Percentiles rank a stretch among this genome's conserved stretches.
phyloP scores from a whole-genome alignment of 495 filamentous ascomycete species.

The Penicillium waksmanii region DNA sequence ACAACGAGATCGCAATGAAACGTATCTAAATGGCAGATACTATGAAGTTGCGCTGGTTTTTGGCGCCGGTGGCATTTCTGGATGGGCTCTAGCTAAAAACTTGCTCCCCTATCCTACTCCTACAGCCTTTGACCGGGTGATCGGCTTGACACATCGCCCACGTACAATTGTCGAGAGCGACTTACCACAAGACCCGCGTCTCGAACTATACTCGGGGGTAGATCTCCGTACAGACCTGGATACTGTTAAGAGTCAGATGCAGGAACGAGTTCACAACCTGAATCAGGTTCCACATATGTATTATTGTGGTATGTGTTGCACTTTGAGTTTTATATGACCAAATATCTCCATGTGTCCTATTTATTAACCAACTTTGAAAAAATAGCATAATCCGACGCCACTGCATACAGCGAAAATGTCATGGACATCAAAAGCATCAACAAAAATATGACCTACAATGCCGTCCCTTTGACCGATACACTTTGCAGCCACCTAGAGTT shows the following conservation, averaged over 20 bases:
- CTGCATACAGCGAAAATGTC: conserved; percentile 25
- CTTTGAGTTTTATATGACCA: too few species aligned
- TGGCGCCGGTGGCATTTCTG: conserved; percentile 40
- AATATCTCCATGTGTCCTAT: too few species aligned
- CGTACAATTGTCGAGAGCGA: background rate
- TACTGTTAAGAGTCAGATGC: conserved; percentile 21
- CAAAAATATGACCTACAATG: conserved; percentile 26
- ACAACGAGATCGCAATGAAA: too few species aligned
- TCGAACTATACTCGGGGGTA: conserved; percentile 17
- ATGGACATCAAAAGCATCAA: conserved; percentile 27
- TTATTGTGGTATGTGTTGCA: conserved; percentile 26
- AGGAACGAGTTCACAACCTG: conserved; percentile 26
- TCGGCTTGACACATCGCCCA: conserved; percentile 33
- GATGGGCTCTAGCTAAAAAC: conserved; percentile 30
- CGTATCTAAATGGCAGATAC: background rate
- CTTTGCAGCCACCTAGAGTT: conserved; percentile 39
- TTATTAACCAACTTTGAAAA: conserved; percentile 4
- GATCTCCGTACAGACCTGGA: conserved; percentile 26
- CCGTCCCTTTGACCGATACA: conserved; percentile 22
- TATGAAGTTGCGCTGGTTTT: conserved; percentile 13
- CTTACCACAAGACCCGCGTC: conserved; percentile 11
- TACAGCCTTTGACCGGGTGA: conserved; percentile 29
- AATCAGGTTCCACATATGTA: conserved; percentile 35
- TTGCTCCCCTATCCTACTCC: conserved; percentile 28
- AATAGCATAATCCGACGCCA: conserved; percentile 28